Base-by-base conservation (phyloP, 345 rosid genomes). In the Durio zibethinus region DNA sequence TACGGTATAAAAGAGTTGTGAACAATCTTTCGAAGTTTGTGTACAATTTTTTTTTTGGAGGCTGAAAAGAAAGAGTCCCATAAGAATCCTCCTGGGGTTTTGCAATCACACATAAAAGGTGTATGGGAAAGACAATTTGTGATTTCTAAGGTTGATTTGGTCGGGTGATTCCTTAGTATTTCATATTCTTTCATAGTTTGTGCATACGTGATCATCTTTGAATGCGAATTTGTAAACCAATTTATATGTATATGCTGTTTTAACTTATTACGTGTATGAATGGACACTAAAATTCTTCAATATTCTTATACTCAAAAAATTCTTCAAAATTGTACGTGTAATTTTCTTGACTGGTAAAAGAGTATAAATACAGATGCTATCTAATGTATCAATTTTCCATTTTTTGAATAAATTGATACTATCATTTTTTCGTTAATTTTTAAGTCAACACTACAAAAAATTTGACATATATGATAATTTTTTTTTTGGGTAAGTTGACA, bases 1-100 rank as follows among this genome's bases (percentile, higher is more conserved):
- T 81, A 73, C 18, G 72, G 80, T 71, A 38, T 43, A 60, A 63
- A 75, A 64, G 80, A 67, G 79, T 64, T 48, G 47, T 12, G 67
- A 82, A 77, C 82, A 71, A 48, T 80, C 85, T 75, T 68, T 80
- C 56, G 82, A 82, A 78, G 68, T 64, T 75, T 68, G 74, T 48
- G 79, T 35, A 61, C 40, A 18, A 63, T 31, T 33, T 6, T 15
- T 62, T 33, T 59, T 31, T 38, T 80, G 57, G 53, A 62, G 45
- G 65, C 43, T 42, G 14, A 69, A 31, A 53, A 65, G 43, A n/a
- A n/a, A 29, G 50, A 63, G 50, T 16, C 23, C 21, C 63, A 68
- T 20, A 36, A 56, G 59, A 76, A 81, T 85, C 81, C 61, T 83
- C 81, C 11, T 80, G 65, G 82, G 66, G 35, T 60, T 29, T 59